phyloP scores from a whole-genome alignment of 257 asterid genomes.

The Striga asiatica region DNA sequence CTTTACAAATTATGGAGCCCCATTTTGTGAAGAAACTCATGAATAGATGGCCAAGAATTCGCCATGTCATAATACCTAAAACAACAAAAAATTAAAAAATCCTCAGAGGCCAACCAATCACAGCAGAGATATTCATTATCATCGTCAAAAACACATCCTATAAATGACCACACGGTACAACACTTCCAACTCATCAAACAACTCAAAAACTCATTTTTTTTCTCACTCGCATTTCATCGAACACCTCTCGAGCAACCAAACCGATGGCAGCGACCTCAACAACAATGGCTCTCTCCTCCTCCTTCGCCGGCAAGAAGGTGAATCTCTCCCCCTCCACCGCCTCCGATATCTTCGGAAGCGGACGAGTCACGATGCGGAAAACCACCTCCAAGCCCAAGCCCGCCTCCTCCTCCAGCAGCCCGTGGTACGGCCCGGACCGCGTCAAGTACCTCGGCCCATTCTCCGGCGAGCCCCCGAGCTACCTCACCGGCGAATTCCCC shows the following conservation, averaged over 20 bases:
- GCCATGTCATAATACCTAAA: not conserved
- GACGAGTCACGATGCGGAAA: constrained; percentile 39
- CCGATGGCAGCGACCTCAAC: no score
- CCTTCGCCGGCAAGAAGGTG: constrained; percentile 32
- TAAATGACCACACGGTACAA: no score
- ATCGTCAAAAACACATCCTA: no score
- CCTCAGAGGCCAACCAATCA: no score
- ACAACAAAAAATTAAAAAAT: not conserved
- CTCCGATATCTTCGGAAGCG: not conserved
- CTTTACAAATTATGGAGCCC: not conserved
- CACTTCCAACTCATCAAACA: no score
- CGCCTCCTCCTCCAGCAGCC: constrained; percentile 39
- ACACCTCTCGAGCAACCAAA: no score
- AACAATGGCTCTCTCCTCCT: constrained; percentile 42
- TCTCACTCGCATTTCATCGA: not conserved
- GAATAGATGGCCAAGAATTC: constrained; percentile 3
- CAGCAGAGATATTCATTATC: no score
- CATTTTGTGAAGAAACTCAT: no score
- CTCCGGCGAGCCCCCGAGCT: constrained; percentile 36
- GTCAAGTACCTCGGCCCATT: constrained; percentile 32
- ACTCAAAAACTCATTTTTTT: no score
- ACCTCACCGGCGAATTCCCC: constrained; percentile 36
- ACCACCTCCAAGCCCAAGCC: constrained; percentile 17
- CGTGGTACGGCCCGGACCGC: constrained; percentile 37
- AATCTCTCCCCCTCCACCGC: not conserved